Conservation (phyloP, 306 rosid genomes). For the Cicer cuneatum region DNA sequence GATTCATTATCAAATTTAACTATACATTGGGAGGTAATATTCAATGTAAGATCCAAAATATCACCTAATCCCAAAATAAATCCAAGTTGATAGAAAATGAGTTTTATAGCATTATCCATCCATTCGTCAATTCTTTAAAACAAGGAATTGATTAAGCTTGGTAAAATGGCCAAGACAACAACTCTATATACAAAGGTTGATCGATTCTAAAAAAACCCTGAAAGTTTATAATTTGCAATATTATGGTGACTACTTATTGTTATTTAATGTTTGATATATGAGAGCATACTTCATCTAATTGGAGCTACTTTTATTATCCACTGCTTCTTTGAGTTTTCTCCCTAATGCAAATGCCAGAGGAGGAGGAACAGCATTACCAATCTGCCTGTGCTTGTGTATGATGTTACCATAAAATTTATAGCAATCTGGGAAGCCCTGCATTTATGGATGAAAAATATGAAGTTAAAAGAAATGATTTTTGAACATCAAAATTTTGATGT, state of each 20-base stretch:
- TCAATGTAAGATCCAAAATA: constrained; percentile 3
- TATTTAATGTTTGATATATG: constrained; percentile 4
- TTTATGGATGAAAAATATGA: constrained; percentile 29
- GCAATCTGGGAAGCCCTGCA: constrained; percentile 89
- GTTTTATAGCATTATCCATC: background rate
- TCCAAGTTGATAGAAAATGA: constrained; percentile 9
- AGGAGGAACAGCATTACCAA: constrained; percentile 99
- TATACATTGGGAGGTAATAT: background rate
- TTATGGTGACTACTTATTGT: background rate
- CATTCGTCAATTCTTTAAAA: background rate
- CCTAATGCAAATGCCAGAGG: constrained; percentile 90
- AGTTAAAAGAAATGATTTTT: too few species aligned
- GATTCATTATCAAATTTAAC: background rate
- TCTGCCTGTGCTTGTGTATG: constrained; percentile 88
- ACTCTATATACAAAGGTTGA: constrained; percentile 32
- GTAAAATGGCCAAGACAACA: constrained; percentile 20
- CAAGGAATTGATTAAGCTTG: constrained; percentile 2
- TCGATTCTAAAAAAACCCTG: background rate
- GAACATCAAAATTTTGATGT: too few species aligned
- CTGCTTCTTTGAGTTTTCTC: constrained; percentile 77
- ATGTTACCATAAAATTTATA: constrained; percentile 77
- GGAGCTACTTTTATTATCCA: constrained; percentile 50
- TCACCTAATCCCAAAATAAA: background rate
- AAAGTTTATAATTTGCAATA: constrained; percentile 26
- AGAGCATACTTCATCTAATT: constrained; percentile 22